phyloP scores from a whole-genome alignment of 441 rosid genomes.

The Populus hybrid region DNA sequence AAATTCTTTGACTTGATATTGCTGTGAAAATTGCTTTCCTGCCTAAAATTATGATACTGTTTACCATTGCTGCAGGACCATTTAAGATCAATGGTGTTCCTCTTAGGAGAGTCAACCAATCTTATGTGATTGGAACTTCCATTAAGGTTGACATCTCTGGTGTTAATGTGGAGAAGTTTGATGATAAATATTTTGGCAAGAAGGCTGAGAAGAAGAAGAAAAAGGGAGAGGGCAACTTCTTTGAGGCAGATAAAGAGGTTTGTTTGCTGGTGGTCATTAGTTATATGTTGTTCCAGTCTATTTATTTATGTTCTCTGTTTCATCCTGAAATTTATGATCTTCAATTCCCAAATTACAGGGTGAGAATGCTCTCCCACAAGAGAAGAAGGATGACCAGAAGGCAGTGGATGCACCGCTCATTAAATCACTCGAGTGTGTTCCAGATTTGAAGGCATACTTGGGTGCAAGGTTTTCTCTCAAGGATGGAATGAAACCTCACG shows the following conservation, averaged over 20 bases:
- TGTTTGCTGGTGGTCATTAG: not conserved
- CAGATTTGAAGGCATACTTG: constrained; percentile 44
- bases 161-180: constrained; percentile 58
- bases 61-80: constrained; percentile 47
- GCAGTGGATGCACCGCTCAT: constrained; percentile 41
- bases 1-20: not conserved
- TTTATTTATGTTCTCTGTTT: not conserved
- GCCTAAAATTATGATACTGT: not conserved
- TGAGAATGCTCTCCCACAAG: constrained; percentile 39
- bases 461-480: constrained; percentile 49
- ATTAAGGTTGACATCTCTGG: constrained; percentile 78
- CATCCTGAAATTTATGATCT: not conserved
- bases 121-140: constrained; percentile 78
- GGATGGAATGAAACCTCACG: constrained; percentile 61
- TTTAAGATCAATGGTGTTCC: constrained; percentile 91
- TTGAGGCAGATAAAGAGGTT: constrained; percentile 76
- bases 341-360: constrained; percentile 24
- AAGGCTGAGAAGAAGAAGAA: constrained; percentile 69
- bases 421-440: constrained; percentile 39
- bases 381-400: constrained; percentile 53
- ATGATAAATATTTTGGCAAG: constrained; percentile 79
- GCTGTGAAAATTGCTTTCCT: not conserved
- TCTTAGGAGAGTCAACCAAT: constrained; percentile 72
- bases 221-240: constrained; percentile 80
- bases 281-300: not conserved